Conservation (phyloP, 2,329 filamentous ascomycete genomes). For the Shiraia bambusicola region DNA sequence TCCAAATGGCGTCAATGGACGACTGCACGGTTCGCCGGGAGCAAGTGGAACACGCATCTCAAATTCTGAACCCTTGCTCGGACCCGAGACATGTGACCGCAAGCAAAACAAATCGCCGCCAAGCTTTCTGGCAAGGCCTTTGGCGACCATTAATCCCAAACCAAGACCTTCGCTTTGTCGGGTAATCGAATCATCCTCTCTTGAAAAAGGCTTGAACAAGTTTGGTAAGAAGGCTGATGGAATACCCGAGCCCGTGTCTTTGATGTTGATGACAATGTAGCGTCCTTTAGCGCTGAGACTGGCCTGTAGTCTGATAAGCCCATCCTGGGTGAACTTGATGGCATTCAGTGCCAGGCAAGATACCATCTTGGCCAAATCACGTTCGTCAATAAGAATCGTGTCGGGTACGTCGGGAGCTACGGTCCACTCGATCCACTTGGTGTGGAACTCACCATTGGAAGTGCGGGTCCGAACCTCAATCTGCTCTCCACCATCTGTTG, state of each 20-base stretch:
- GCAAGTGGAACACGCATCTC: conserved; percentile 65
- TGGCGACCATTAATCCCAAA: conserved; percentile 70
- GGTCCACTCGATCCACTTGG: conserved; percentile 53
- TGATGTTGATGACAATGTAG: conserved; percentile 62
- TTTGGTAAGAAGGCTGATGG: conserved; percentile 65
- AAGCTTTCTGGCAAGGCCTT: conserved; percentile 67
- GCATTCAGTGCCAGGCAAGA: conserved; percentile 67
- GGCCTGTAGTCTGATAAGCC: conserved; percentile 59
- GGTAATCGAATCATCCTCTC: conserved; percentile 68
- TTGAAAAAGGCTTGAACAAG: conserved; percentile 69
- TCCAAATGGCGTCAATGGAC: conserved; percentile 54
- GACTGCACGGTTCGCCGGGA: conserved; percentile 53
- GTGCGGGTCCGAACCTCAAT: conserved; percentile 52
- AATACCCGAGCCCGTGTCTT: conserved; percentile 69
- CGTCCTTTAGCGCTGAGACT: conserved; percentile 54
- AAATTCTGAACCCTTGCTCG: conserved; percentile 66
- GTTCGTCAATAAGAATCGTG: conserved; percentile 61
- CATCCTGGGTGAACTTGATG: conserved; percentile 69
- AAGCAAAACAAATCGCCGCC: conserved; percentile 68
- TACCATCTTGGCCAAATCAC: conserved; percentile 63
- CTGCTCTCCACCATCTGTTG: conserved; percentile 51
- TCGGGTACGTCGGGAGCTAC: conserved; percentile 55
- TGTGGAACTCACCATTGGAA: conserved; percentile 48
- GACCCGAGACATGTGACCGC: conserved; percentile 62
- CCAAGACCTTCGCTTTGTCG: conserved; percentile 68